phyloP scores from a whole-genome alignment of 257 asterid genomes.

The Solanum etuberosum region DNA sequence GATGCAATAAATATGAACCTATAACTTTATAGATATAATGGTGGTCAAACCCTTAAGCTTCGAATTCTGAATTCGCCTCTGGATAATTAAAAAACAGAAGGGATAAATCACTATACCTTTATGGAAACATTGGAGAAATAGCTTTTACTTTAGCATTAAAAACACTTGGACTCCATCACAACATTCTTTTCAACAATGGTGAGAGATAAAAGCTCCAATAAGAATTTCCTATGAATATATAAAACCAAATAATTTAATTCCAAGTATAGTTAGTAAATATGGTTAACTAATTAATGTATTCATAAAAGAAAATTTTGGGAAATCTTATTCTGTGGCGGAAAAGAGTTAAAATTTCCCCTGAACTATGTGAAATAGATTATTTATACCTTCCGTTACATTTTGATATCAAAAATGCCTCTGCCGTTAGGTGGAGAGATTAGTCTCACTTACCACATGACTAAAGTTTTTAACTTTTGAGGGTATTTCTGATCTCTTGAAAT shows the following conservation, averaged over 20 bases:
- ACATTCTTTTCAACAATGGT: not conserved
- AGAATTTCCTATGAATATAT: not conserved
- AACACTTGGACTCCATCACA: not conserved
- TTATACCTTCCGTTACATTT: too few species aligned
- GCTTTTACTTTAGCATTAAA: not conserved
- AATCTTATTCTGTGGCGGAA: not conserved
- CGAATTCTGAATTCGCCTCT: not conserved
- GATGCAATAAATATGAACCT: not conserved
- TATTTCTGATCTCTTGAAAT: too few species aligned
- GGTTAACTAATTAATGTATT: not conserved
- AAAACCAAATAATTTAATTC: not conserved
- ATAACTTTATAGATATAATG: not conserved
- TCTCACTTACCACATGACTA: not conserved
- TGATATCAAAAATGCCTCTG: fast-evolving
- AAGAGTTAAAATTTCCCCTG: fast-evolving
- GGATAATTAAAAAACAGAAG: not conserved
- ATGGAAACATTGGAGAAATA: not conserved
- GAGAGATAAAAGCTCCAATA: not conserved
- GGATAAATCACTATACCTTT: not conserved
- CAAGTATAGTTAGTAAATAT: not conserved
- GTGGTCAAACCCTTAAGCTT: not conserved
- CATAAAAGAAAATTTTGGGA: not conserved
- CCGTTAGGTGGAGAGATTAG: not conserved
- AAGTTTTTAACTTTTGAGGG: too few species aligned
- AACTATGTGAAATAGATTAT: fast-evolving